These are phyloP conservation scores for Cryptococcus sp. DNA, from an alignment of 1,284 basidiomycete species.

Conservation along the genomic window DNA sequence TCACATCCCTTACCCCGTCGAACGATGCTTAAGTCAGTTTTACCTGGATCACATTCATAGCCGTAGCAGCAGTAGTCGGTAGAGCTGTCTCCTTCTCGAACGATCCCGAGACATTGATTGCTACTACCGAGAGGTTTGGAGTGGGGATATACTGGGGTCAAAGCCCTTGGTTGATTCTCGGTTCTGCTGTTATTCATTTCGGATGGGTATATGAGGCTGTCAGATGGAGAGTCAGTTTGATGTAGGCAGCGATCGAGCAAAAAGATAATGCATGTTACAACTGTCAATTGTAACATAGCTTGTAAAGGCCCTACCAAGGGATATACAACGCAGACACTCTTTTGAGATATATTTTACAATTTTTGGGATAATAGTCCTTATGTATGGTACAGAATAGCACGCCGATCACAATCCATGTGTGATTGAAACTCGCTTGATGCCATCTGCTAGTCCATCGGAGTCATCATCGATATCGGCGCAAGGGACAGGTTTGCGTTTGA, in stretches of 20 bases:
- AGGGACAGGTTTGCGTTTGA: no score
- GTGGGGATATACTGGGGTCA: conserved; percentile 35
- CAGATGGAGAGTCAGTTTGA: conserved; percentile 25
- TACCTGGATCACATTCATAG: conserved; percentile 35
- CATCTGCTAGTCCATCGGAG: no score
- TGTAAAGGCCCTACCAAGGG: no score
- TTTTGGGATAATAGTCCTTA: no score
- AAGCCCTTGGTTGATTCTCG: conserved; percentile 30
- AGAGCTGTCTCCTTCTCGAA: conserved; percentile 19
- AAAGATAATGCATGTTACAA: no score
- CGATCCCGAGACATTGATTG: conserved; percentile 7
- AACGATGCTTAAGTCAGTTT: conserved; percentile 13
- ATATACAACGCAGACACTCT: no score
- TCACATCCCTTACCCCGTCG: background rate
- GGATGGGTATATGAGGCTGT: conserved; percentile 40
- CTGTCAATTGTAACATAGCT: no score
- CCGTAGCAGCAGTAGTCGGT: conserved; percentile 32
- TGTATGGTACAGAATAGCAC: no score
- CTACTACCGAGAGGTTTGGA: background rate
- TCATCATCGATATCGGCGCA: no score
- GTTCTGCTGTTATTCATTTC: conserved; percentile 28
- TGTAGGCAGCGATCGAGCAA: conserved; percentile 1
- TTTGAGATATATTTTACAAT: no score
- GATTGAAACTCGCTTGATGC: no score
- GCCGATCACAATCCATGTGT: no score